Conservation (phyloP, 2,329 filamentous ascomycete species). For the Didymella pomorum region DNA sequence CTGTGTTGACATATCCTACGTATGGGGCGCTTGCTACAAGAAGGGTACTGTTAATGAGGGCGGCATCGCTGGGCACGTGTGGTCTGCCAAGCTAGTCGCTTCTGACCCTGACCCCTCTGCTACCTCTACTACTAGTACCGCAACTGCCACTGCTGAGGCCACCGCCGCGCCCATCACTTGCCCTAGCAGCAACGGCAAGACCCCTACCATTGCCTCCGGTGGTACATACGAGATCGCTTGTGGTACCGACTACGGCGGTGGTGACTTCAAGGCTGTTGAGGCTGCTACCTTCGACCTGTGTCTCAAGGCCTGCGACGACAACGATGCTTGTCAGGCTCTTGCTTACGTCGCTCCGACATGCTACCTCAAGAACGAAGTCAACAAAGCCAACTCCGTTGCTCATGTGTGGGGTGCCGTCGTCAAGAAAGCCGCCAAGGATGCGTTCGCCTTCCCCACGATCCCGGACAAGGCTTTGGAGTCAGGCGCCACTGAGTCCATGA, state of each 20-base stretch:
- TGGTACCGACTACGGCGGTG: conserved; percentile 11
- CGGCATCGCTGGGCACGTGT: conserved; percentile 12
- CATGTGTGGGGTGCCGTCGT: conserved; percentile 16
- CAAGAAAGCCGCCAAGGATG: conserved; percentile 16
- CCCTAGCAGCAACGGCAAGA: conserved; percentile 14
- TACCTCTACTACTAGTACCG: conserved; percentile 1
- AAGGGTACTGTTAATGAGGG: conserved; percentile 16
- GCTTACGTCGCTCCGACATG: conserved; percentile 12
- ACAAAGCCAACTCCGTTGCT: background rate
- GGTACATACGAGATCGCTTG: conserved; percentile 19
- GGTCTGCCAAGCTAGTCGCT: conserved; percentile 13
- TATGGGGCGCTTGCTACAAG: conserved; percentile 17
- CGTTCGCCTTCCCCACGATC: conserved; percentile 8
- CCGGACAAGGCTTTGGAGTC: conserved; percentile 6
- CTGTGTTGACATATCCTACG: conserved; percentile 19
- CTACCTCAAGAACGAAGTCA: conserved; percentile 20
- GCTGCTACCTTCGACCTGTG: conserved; percentile 13
- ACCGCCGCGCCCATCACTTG: conserved; percentile 9
- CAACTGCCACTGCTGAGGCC: background rate
- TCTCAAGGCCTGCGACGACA: conserved; percentile 16
- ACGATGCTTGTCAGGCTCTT: conserved; percentile 16
- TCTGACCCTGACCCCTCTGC: conserved; percentile 4
- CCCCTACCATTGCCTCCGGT: conserved; percentile 9
- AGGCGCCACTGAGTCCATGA: conserved; percentile 11
- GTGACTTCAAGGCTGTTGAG: conserved; percentile 17